Percentiles rank a stretch among this genome's conserved stretches.
Evolutionary conservation across 202 grass and related monocot genomes (phyloP).

Genomic region (Elaeis oleifera): DNA sequence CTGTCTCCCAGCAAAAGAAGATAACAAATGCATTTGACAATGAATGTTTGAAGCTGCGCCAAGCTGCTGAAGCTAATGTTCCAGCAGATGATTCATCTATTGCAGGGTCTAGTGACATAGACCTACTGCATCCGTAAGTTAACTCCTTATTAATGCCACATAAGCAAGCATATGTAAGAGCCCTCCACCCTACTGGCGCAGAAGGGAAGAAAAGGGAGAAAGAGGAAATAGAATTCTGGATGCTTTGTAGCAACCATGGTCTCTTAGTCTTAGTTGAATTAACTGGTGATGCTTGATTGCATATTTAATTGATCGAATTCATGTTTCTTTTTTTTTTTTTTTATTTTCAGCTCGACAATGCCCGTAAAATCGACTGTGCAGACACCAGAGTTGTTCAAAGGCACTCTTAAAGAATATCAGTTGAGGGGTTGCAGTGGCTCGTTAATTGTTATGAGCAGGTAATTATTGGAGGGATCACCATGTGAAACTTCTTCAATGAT

Average conservation of each 20-base stretch:
- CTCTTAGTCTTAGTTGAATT: too few species aligned
- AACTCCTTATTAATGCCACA: not conserved
- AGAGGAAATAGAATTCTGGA: too few species aligned
- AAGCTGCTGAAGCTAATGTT: conserved; percentile 43
- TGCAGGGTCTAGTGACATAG: conserved; percentile 65
- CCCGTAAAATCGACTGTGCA: conserved; percentile 84
- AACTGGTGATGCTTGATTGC: too few species aligned
- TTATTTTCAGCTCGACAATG: conserved; percentile 91
- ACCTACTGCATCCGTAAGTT: conserved; percentile 94
- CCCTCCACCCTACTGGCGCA: too few species aligned
- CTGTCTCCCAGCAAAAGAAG: conserved; percentile 86
- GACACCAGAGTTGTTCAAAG: conserved; percentile 93
- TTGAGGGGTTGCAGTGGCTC: conserved; percentile 98
- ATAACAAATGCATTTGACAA: conserved; percentile 95
- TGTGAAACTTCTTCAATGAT: too few species aligned
- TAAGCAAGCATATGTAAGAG: too few species aligned
- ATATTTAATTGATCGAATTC: not conserved
- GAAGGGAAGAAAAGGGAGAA: too few species aligned
- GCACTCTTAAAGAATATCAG: conserved; percentile 94
- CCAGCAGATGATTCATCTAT: conserved; percentile 45
- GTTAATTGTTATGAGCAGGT: conserved; percentile 99
- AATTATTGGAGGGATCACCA: conserved; percentile 7
- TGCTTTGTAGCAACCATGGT: too few species aligned
- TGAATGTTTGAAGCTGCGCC: conserved; percentile 64
- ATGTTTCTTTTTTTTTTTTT: not conserved